Percentiles rank a stretch among this genome's conserved stretches.
phyloP scores from a whole-genome alignment of 1,139 yeast genomes.

The Protomyces inouyei region DNA sequence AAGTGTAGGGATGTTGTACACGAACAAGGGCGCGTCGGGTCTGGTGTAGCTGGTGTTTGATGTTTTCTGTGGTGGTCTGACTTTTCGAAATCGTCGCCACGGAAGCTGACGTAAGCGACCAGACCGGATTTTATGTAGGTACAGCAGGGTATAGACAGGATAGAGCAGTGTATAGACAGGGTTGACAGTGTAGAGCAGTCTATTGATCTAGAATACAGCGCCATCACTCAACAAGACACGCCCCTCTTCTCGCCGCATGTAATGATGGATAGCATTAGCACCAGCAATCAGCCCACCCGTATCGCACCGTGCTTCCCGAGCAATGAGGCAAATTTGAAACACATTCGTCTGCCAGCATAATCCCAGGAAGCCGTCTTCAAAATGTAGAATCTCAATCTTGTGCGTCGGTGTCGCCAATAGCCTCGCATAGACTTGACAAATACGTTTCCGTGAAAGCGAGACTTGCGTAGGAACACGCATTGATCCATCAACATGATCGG shows the following conservation, averaged over 20 bases:
- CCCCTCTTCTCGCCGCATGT: constrained; percentile 26
- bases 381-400: constrained; percentile 9
- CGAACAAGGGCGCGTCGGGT: not conserved
- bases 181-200: no score
- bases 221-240: constrained; percentile 27
- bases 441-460: not conserved
- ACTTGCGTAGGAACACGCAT: not conserved
- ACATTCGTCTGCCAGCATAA: constrained; percentile 25
- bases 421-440: constrained; percentile 1
- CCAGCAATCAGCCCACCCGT: constrained; percentile 14
- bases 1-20: no score
- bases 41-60: not conserved
- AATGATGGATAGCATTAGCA: constrained; percentile 24
- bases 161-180: no score
- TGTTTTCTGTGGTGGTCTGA: not conserved
- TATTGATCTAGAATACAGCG: constrained; percentile 7
- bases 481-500: not conserved
- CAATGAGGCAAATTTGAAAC: constrained; percentile 27
- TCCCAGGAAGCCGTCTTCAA: not conserved
- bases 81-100: not conserved
- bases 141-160: no score
- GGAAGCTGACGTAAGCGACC: not conserved
- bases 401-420: not conserved
- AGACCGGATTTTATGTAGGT: not conserved
- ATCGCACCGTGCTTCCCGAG: not conserved